Conservation (phyloP, 2,329 filamentous ascomycete species). For the Raffaelea albimanens region DNA sequence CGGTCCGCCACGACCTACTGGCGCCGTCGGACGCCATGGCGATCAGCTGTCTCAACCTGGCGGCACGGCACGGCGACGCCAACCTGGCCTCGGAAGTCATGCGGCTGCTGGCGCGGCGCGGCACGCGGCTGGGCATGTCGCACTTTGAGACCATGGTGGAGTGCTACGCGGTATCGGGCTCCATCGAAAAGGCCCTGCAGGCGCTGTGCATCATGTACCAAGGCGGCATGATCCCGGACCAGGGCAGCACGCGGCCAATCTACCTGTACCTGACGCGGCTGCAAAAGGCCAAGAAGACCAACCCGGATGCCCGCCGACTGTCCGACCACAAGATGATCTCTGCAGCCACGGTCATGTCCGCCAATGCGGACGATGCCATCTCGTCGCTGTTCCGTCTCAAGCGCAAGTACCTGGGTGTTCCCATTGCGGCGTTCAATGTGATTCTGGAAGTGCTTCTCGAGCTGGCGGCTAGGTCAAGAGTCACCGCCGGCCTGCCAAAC, state of each 20-base stretch:
- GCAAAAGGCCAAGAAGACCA: neutral
- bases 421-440: conserved; percentile 29
- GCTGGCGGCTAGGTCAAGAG: neutral
- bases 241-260: conserved; percentile 54
- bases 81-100: conserved; percentile 63
- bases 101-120: conserved; percentile 49
- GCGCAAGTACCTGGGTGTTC: conserved; percentile 20
- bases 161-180: conserved; percentile 50
- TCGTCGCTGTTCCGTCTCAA: conserved; percentile 44
- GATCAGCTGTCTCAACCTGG: conserved; percentile 58
- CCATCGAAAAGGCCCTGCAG: conserved; percentile 58
- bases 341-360: conserved; percentile 21
- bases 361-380: conserved; percentile 39
- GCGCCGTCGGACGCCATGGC: conserved; percentile 28
- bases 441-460: conserved; percentile 26
- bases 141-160: conserved; percentile 77
- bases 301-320: neutral
- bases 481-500: neutral
- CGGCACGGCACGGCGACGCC: conserved; percentile 58
- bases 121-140: conserved; percentile 47
- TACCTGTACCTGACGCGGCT: conserved; percentile 37
- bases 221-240: conserved; percentile 46
- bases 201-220: conserved; percentile 66
- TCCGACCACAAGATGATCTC: too few species aligned
- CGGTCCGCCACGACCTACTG: conserved; percentile 36